These are phyloP conservation scores for Exophiala xenobiotica DNA, from an alignment of 2,329 filamentous ascomycete species.

Conservation along the genomic window DNA sequence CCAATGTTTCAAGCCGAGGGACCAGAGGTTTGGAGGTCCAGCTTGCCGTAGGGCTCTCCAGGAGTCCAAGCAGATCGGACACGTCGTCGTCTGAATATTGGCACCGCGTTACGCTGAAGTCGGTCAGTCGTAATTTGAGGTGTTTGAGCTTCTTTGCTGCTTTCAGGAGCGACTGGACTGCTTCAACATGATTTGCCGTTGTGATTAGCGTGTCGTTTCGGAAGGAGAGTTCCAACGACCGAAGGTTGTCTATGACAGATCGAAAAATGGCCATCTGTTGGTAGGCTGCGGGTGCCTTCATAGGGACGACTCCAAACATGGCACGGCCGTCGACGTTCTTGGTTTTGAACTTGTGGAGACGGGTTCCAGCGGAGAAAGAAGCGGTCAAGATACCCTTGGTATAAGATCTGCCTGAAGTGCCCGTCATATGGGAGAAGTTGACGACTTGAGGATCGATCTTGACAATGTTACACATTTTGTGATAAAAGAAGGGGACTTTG, in stretches of 20 bases:
- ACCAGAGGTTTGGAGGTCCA: slow-evolving; percentile 19
- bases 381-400: slow-evolving; percentile 23
- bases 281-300: slow-evolving; percentile 11
- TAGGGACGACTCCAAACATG: slow-evolving; percentile 18
- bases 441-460: slow-evolving; percentile 11
- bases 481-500: slow-evolving; percentile 21
- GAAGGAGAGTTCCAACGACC: slow-evolving; percentile 21
- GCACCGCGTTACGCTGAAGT: slow-evolving; percentile 16
- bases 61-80: slow-evolving; percentile 18
- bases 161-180: slow-evolving; percentile 17
- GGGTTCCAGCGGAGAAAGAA: slow-evolving; percentile 16
- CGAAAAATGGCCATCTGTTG: slow-evolving; percentile 21
- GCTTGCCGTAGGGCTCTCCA: slow-evolving; percentile 17
- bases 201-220: slow-evolving; percentile 14
- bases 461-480: slow-evolving; percentile 14
- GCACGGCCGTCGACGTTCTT: slow-evolving; percentile 15
- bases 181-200: slow-evolving; percentile 18
- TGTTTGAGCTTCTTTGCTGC: slow-evolving; percentile 15
- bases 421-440: slow-evolving; percentile 12
- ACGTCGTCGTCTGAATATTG: slow-evolving; percentile 20
- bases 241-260: slow-evolving; percentile 15
- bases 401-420: slow-evolving; percentile 15
- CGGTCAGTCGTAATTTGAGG: slow-evolving; percentile 19
- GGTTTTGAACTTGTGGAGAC: slow-evolving; percentile 18
- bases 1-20: slow-evolving; percentile 17